Percentiles rank a stretch among this genome's conserved stretches.
These are phyloP conservation scores for Starmerella asiatica DNA, from an alignment of 805 yeast genomes.

Conservation along the genomic window DNA sequence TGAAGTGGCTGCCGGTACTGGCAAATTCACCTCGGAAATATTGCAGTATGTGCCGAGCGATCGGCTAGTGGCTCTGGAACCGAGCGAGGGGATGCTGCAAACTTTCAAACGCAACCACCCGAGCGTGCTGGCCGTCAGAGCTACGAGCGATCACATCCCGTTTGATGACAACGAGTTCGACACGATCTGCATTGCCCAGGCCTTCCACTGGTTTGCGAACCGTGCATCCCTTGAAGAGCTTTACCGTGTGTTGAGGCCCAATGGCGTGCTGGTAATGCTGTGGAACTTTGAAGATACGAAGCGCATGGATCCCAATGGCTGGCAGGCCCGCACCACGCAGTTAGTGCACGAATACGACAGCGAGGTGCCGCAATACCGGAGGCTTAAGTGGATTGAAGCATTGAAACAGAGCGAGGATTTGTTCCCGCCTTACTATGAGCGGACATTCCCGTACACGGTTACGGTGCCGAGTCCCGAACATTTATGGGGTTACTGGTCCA, in stretches of 20 bases:
- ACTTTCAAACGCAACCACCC: slow-evolving; percentile 39
- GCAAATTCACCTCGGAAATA: slow-evolving; percentile 43
- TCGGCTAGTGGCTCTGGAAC: slow-evolving; percentile 38
- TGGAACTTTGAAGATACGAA: slow-evolving; percentile 43
- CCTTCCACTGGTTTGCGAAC: slow-evolving; percentile 57
- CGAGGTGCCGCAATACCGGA: slow-evolving; percentile 45
- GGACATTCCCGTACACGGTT: slow-evolving; percentile 23
- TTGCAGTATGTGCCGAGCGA: slow-evolving; percentile 30
- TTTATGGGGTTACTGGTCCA: slow-evolving; percentile 40
- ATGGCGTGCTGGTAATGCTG: slow-evolving; percentile 40
- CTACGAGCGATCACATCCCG: slow-evolving; percentile 38
- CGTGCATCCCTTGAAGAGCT: slow-evolving; percentile 36
- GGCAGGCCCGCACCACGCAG: slow-evolving; percentile 31
- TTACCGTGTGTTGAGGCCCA: slow-evolving; percentile 37
- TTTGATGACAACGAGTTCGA: slow-evolving; percentile 34
- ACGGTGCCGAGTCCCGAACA: slow-evolving; percentile 18
- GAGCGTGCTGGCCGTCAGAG: slow-evolving; percentile 27
- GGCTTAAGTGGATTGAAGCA: slow-evolving; percentile 34
- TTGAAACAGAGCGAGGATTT: slow-evolving; percentile 24
- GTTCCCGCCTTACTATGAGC: slow-evolving; percentile 31
- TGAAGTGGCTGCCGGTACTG: slow-evolving; percentile 53
- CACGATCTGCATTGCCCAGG: slow-evolving; percentile 44
- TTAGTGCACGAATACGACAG: slow-evolving; percentile 30
- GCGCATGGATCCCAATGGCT: slow-evolving; percentile 23
- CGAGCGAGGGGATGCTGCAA: slow-evolving; percentile 43